Evolutionary conservation across 192 early-diverging fungal genomes (phyloP), one percentile per base, ranked within the genome.

Genomic region (Podila horticola): DNA sequence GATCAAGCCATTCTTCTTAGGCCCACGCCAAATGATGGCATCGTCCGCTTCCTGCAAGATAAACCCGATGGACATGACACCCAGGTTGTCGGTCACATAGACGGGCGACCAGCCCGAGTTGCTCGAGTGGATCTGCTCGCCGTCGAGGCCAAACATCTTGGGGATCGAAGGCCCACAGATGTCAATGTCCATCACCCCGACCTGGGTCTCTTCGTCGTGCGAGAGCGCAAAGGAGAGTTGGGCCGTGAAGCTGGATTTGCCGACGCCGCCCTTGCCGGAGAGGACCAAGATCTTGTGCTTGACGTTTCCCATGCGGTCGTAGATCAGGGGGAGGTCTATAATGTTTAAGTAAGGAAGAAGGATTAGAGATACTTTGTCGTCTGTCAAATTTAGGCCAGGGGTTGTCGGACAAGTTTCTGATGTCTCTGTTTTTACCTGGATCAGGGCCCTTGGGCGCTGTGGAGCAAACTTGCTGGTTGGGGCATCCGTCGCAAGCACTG

Each of bases 181-280:
- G 83, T 99, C 98, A 66, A 99, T 91, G 83, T 99, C 98, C 67
- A 97, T 92, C 36, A 98, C 92, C 2, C 98, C 98, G 3, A 96
- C 90, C 67, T 85, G 75, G 26, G 74, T 83, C 28, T 68, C 65
- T 55, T 88, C 86, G 60, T 86, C 85, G 29, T 90, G 74, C 1
- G 90, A 86, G 9, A 99, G 86, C 4, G 97, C 91, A 70, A 97
- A 93, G 0, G 94, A 93, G 10, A 99, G 92, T 70, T 97, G 93
- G 10, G 96, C 90, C 8, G 97, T 95, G 58, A 97, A 94, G 33
- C 95, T 97, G 10, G 91, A 92, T 85, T 99, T 99, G 62, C 98
- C 98, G 3, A 99, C 98, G 36, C 98, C 98, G 70, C 98, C 98
- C 82, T 99, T 99, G 29, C 98, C 98, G 0, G 96, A 97, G 28